Percentiles rank a stretch among this genome's conserved stretches.
Evolutionary conservation across 2,329 filamentous ascomycete species (phyloP).

Genomic region (Fusarium pseudocircinatum): DNA sequence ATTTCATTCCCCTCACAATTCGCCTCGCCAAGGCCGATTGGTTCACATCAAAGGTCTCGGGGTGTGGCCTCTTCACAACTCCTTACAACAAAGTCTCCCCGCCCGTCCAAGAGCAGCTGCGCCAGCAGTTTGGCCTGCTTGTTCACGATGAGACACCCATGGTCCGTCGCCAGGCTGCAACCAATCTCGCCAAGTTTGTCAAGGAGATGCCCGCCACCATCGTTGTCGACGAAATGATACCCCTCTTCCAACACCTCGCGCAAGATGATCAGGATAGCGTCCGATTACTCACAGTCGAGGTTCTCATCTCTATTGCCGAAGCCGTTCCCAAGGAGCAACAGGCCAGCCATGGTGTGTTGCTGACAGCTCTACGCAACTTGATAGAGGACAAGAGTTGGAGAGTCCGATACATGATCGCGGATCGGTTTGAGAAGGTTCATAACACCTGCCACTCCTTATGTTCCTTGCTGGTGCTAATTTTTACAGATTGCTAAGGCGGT

Average conservation of each 20-base stretch:
- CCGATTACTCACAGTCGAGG: slow-evolving; percentile 92
- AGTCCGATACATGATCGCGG: slow-evolving; percentile 98
- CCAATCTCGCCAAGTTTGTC: slow-evolving; percentile 96
- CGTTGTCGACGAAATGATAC: slow-evolving; percentile 98
- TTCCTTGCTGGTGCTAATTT: background rate
- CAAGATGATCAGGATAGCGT: slow-evolving; percentile 98
- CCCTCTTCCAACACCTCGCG: slow-evolving; percentile 95
- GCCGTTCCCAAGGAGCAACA: slow-evolving; percentile 98
- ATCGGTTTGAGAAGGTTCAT: slow-evolving; percentile 89
- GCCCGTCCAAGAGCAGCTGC: slow-evolving; percentile 87
- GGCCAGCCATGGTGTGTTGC: slow-evolving; percentile 90
- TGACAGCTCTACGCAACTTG: slow-evolving; percentile 88
- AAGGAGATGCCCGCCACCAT: slow-evolving; percentile 93
- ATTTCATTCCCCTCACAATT: slow-evolving; percentile 94
- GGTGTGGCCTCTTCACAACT: slow-evolving; percentile 91
- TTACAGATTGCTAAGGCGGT: slow-evolving; percentile 94
- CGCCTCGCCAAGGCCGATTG: slow-evolving; percentile 99
- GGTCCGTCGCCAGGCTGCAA: slow-evolving; percentile 96
- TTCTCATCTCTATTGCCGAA: slow-evolving; percentile 95
- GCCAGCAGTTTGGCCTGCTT: slow-evolving; percentile 89
- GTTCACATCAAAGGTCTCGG: slow-evolving; percentile 99
- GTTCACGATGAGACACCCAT: slow-evolving; percentile 99
- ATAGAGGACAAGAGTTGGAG: slow-evolving; percentile 99
- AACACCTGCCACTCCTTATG: background rate
- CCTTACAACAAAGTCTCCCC: slow-evolving; percentile 93